Base-by-base conservation (phyloP, 2,329 filamentous ascomycete genomes). In the Cordyceps cateniannulata region DNA sequence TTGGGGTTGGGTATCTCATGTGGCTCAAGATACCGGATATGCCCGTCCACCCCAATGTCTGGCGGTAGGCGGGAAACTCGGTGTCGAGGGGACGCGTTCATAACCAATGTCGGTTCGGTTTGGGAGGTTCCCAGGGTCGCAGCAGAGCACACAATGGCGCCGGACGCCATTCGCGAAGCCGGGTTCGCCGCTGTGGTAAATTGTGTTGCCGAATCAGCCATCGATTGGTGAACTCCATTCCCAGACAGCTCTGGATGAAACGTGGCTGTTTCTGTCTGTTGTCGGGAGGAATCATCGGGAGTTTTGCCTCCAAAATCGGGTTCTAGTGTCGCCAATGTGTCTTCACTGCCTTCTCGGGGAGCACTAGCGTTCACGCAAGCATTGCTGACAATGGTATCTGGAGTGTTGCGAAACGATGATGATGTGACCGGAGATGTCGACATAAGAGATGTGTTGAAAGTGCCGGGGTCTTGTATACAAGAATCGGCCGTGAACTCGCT, bases 41-140 rank as follows among this genome's bases (percentile, higher is more conserved):
- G 24, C 1, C 57, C 57, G 18, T 52, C 57, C 12, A 49, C n/a
- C 1, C 49, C 49, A 47, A 53, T 42, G 27, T 52, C 40, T 5
- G 49, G 40, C 20, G 57, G 57, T 3, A 60, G 35, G 9, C 47
- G 57, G 22, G 32, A 60, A 12, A 60, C 38, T 16, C 57, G 57
- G 29, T 38, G 48, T 18, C 57, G 38, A 18, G 57, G 57, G 22
- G 57, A 60, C 8, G 57, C 16, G 20, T 47, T 60, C 49, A 61
- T 55, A 35, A 38, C 51, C 16, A 61, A 25, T 2, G 40, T 16
- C 8, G 45, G 45, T 22, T 48, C 51, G 1, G 40, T 52, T 25
- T n/a, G 25, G 14, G 44, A 22, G 10, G 42, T 22, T 5, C 40
- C 59, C 7, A 51, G 7, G 6, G 42, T 47, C 14, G 51, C 44